Evolutionary conservation across 2,329 filamentous ascomycete species (phyloP), one percentile per base, ranked within the genome.

Genomic region (Penicillium palitans): DNA sequence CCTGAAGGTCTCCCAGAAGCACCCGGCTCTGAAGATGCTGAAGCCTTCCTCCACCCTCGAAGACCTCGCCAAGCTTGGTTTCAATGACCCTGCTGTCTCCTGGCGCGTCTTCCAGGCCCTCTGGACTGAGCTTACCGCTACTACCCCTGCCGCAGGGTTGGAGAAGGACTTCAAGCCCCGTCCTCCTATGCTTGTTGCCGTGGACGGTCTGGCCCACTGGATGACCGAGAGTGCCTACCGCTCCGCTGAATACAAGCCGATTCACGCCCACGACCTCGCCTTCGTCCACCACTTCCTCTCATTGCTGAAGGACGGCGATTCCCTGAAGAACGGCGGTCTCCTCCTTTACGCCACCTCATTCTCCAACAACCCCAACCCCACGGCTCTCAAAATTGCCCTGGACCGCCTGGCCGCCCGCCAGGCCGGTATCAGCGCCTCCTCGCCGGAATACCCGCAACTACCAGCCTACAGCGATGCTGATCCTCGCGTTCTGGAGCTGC

Each of bases 251-350:
- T 89, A 85, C 68, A 84, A 90, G 61, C 81, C 81, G 15, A 89
- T 99, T 62, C 95, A 99, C 79, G 84, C 92, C 29, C 91, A 96
- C 76, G 90, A 98, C 69, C 83, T 99, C 31, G 81, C 84, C 25
- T 81, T 97, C 24, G 81, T 96, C 52, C 83, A 86, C 56, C 84
- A 90, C 65, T 96, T 96, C 75, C 76, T 89, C 60, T 86, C 89
- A 52, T 84, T 89, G 57, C 82, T 98, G 29, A 68, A 72, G 61
- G 68, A 69, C 0, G 68, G 70, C 27, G 65, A 71, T 6, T 58
- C 73, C 0, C 74, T 87, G 37, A 78, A 84, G 52, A 93, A 93
- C 72, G 93, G 93, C 62, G 93, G 91, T 58, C 84, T 90, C 59
- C 76, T 96, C 56, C 77, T 97, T 39, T 93, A 86, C 59, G 85